These are phyloP conservation scores for Neohortaea acidophila DNA, from an alignment of 495 filamentous ascomycete genomes.

Conservation along the genomic window DNA sequence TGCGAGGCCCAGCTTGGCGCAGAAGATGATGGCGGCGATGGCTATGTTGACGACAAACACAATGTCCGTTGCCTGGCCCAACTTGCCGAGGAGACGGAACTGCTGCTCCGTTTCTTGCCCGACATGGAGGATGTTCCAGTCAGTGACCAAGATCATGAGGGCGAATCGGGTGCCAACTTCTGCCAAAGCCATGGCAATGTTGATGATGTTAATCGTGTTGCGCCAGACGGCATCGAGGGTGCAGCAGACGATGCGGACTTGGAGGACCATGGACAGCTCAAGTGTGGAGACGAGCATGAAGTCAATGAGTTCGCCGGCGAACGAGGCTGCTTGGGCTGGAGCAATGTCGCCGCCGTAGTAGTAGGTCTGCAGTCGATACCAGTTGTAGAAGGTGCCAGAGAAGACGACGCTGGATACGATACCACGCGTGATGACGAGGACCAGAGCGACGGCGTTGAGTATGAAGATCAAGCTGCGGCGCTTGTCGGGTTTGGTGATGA, in stretches of 20 bases:
- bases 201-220: slow-evolving; percentile 32
- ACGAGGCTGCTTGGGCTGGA: slow-evolving; percentile 34
- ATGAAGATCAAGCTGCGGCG: slow-evolving; percentile 44
- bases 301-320: slow-evolving; percentile 38
- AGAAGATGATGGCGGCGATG: slow-evolving; percentile 63
- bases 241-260: slow-evolving; percentile 50
- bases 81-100: slow-evolving; percentile 1
- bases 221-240: slow-evolving; percentile 29
- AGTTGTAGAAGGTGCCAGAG: slow-evolving; percentile 38
- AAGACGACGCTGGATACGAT: slow-evolving; percentile 32
- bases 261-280: slow-evolving; percentile 53
- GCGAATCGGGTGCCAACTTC: slow-evolving; percentile 47
- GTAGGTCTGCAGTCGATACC: slow-evolving; percentile 42
- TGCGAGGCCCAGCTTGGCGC: slow-evolving; percentile 49
- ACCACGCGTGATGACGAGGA: slow-evolving; percentile 45
- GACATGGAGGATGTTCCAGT: slow-evolving; percentile 32
- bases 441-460: slow-evolving; percentile 46
- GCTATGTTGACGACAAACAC: slow-evolving; percentile 50
- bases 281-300: slow-evolving; percentile 46
- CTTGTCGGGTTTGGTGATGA: slow-evolving; percentile 49
- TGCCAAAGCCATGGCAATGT: slow-evolving; percentile 36
- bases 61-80: slow-evolving; percentile 39
- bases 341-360: slow-evolving; percentile 41
- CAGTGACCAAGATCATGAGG: slow-evolving; percentile 41
- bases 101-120: slow-evolving; percentile 12